Percentiles rank a stretch among this genome's conserved stretches.
Conservation (phyloP, 2,329 filamentous ascomycete species). For the Ophiobolus disseminans region DNA sequence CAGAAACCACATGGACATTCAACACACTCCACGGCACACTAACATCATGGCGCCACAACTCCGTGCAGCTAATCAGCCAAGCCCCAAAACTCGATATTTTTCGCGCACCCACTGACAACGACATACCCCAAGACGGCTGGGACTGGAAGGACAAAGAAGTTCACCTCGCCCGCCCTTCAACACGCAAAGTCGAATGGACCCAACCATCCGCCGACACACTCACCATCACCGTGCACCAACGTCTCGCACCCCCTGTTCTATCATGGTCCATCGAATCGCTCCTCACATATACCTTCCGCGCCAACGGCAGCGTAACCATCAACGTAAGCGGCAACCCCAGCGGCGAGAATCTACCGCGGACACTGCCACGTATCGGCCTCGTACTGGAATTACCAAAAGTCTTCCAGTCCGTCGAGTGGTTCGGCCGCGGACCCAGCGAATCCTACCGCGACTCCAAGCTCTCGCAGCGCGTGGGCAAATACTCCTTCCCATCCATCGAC, state of each 20-base stretch:
- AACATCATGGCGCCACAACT: constrained; percentile 41
- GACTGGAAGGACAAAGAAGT: constrained; percentile 61
- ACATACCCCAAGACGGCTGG: constrained; percentile 60
- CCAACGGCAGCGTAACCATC: constrained; percentile 56
- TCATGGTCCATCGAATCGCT: constrained; percentile 56
- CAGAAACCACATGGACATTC: constrained; percentile 56
- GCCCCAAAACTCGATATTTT: constrained; percentile 62
- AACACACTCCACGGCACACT: constrained; percentile 61
- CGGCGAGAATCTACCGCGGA: constrained; percentile 59
- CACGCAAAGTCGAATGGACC: constrained; percentile 47
- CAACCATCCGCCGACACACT: constrained; percentile 29
- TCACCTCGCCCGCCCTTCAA: constrained; percentile 35
- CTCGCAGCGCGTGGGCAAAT: constrained; percentile 60
- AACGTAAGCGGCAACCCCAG: constrained; percentile 55
- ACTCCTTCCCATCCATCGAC: constrained; percentile 55
- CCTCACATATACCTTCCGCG: constrained; percentile 62
- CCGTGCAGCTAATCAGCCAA: constrained; percentile 41
- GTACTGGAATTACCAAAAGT: constrained; percentile 59
- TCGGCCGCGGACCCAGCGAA: constrained; percentile 70
- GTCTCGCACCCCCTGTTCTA: constrained; percentile 65
- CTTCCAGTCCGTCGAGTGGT: constrained; percentile 64
- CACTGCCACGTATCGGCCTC: constrained; percentile 68
- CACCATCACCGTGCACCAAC: constrained; percentile 55
- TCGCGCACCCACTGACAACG: constrained; percentile 72
- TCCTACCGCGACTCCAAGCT: constrained; percentile 71